Percentiles rank a stretch among this genome's conserved stretches.
These are phyloP conservation scores for Trametes sanguinea DNA, from an alignment of 768 basidiomycete genomes.

Conservation along the genomic window DNA sequence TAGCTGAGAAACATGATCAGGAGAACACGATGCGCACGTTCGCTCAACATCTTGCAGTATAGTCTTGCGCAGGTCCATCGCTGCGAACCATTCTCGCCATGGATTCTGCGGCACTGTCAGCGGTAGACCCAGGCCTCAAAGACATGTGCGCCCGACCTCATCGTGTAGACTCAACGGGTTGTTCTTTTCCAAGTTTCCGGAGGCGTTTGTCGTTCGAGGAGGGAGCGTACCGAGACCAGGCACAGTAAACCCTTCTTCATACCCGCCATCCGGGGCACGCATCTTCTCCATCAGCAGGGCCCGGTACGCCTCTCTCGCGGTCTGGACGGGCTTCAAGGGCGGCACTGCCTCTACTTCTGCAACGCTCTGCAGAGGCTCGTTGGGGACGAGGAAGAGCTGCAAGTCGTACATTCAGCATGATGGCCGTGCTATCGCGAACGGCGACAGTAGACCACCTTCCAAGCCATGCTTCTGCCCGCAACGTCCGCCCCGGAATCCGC, in stretches of 20 bases:
- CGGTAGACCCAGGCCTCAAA: constrained; percentile 1
- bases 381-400: constrained; percentile 69
- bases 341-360: constrained; percentile 37
- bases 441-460: constrained; percentile 62
- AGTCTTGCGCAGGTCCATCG: constrained; percentile 84
- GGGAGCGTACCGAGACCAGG: constrained; percentile 50
- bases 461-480: constrained; percentile 77
- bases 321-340: constrained; percentile 40
- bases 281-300: constrained; percentile 65
- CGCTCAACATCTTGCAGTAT: constrained; percentile 95
- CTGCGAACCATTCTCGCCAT: constrained; percentile 92
- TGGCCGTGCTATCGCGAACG: no score
- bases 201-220: constrained; percentile 22
- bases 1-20: not conserved
- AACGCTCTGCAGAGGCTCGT: constrained; percentile 62
- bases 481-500: constrained; percentile 47
- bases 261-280: constrained; percentile 84
- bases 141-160: constrained; percentile 47
- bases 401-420: not conserved
- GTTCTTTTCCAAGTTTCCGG: constrained; percentile 62
- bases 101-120: constrained; percentile 63
- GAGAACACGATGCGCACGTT: constrained; percentile 59
- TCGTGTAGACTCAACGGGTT: constrained; percentile 82
- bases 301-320: constrained; percentile 57
- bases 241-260: constrained; percentile 63